Evolutionary conservation across 805 yeast species (phyloP).

Genomic region (Yarrowia sp.): DNA sequence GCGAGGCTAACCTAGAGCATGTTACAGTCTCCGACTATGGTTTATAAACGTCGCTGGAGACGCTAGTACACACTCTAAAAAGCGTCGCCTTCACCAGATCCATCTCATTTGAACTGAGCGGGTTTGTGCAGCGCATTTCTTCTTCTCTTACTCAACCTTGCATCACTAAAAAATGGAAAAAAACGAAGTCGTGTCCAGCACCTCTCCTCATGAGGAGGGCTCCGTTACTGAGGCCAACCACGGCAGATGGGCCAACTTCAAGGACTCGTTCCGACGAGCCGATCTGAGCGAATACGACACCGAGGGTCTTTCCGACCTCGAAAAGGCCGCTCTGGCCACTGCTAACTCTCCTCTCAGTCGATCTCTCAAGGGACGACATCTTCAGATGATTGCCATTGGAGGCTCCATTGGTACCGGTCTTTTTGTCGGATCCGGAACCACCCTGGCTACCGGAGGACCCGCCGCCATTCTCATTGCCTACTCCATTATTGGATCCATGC

Average conservation of each 20-base stretch:
- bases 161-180: conserved; percentile 4
- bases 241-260: conserved; percentile 21
- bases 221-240: conserved; percentile 6
- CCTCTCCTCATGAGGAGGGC: conserved; percentile 7
- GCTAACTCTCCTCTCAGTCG: conserved; percentile 51
- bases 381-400: conserved; percentile 72
- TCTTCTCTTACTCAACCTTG: not conserved
- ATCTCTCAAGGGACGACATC: conserved; percentile 52
- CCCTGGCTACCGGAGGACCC: conserved; percentile 59
- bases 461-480: conserved; percentile 58
- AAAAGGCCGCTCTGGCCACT: conserved; percentile 45
- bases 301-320: conserved; percentile 43
- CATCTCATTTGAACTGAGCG: conserved; percentile 27
- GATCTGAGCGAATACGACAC: conserved; percentile 43
- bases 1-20: conserved; percentile 12
- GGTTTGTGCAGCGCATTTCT: not conserved
- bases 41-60: not conserved
- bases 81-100: not conserved
- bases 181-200: not conserved
- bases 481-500: conserved; percentile 58
- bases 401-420: conserved; percentile 77
- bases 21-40: not conserved
- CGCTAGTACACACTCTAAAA: conserved; percentile 10
- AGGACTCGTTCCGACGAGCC: conserved; percentile 37
- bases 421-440: conserved; percentile 64